Evolutionary conservation across 257 asterid species (phyloP), one percentile per base, ranked within the genome.

Genomic region (Solanum ahanhuiri): DNA sequence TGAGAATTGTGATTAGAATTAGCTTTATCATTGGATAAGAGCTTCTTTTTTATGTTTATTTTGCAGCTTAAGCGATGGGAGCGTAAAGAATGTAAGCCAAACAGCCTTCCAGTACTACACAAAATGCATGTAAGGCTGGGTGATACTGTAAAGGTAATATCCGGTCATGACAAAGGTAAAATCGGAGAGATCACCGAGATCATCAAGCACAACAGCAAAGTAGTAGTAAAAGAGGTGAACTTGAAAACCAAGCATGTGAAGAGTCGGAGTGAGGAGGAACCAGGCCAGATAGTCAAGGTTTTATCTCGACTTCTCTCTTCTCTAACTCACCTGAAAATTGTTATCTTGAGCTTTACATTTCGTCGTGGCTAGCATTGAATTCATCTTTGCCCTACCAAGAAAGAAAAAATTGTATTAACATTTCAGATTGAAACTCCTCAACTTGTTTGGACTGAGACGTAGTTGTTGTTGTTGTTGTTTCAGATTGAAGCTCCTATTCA

Each of bases 401-500:
- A 79, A 79, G 4, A 30, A 35, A n/a, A 7, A 0, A 15, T 23
- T 83, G 35, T 83, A 9, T 31, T 28, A 70, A 45, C 6, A 23
- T 82, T 88, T 88, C 94, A 95, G 98, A 91, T 97, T 3, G 98
- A 93, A 90, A 96, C 97, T 2, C 98, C 73, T 3, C 35, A 28
- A 66, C 22, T 66, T 12, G 73, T 25, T 63, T 64, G 9, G 2
- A 23, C 33, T 64, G 70, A 63, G 17, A 4, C 8, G 18, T 64
- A 64, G 17, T 64, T 64, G 71, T 64, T 64, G 8, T n/a, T 64
- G 8, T n/a, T 54, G 9, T 41, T 41, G 28, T 83, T 88, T 87
- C 96, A 96, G 98, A 91, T 97, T 20, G 99, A 94, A 90, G 99
- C 98, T 2, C 98, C 99, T 1, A 91, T 97, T 83, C 99, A 97